Conservation (phyloP, 257 asterid species). For the Capsicum baccatum region DNA sequence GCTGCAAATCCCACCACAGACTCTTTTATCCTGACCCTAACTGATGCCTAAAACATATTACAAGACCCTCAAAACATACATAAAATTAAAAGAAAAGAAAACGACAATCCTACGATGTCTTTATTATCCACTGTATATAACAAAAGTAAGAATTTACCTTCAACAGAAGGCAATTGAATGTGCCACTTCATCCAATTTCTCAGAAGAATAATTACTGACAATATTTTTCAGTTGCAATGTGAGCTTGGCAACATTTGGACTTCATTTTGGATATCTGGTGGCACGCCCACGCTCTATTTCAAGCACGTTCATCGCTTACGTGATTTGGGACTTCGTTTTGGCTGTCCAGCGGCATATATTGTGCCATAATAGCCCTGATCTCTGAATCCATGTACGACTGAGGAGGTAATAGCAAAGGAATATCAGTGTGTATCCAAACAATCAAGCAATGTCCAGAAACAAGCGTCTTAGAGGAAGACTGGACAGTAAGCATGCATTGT, state of each 20-base stretch:
- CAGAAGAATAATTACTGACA: not conserved
- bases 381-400: constrained; percentile 96
- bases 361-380: constrained; percentile 95
- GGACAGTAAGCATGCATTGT: not conserved
- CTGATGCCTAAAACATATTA: constrained; percentile 11
- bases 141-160: constrained; percentile 32
- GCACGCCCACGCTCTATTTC: constrained; percentile 34
- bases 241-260: constrained; percentile 16
- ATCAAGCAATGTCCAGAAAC: constrained; percentile 18
- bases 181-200: constrained; percentile 27
- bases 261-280: constrained; percentile 29
- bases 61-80: constrained; percentile 2
- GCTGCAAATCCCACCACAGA: constrained; percentile 27
- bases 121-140: constrained; percentile 34
- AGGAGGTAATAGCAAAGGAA: constrained; percentile 29
- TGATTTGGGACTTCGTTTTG: constrained; percentile 78
- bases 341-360: constrained; percentile 90
- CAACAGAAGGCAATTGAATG: constrained; percentile 24
- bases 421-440: constrained; percentile 18
- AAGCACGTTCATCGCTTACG: constrained; percentile 57
- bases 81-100: constrained; percentile 6
- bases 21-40: constrained; percentile 24
- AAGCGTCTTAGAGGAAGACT: too few species aligned
- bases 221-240: not conserved
- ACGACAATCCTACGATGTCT: not conserved